phyloP scores from a whole-genome alignment of 2,329 filamentous ascomycete species.

The Xylariaceae sp. region DNA sequence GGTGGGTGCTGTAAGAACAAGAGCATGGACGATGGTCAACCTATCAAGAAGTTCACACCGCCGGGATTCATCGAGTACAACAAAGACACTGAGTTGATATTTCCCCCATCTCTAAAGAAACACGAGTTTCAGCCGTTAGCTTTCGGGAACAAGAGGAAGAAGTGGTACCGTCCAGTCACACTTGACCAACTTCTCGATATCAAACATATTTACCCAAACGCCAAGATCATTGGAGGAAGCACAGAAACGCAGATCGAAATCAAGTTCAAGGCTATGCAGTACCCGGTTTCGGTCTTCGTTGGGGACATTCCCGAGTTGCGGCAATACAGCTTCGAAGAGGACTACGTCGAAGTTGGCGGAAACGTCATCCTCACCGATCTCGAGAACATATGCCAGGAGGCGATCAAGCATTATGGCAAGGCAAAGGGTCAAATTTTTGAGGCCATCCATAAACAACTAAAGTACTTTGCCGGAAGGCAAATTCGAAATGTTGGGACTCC shows the following conservation, averaged over 20 bases:
- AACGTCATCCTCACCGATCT: conserved; percentile 91
- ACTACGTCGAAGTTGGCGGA: conserved; percentile 85
- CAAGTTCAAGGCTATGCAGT: conserved; percentile 94
- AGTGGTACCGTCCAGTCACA: conserved; percentile 87
- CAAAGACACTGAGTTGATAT: conserved; percentile 90
- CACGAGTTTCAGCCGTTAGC: conserved; percentile 77
- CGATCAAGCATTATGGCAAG: conserved; percentile 72
- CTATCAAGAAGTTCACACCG: conserved; percentile 69
- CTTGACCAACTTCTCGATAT: conserved; percentile 86
- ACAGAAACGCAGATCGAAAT: conserved; percentile 98
- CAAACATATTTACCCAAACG: conserved; percentile 76
- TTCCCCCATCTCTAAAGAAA: conserved; percentile 79
- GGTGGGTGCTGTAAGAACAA: conserved; percentile 69
- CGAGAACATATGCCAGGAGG: conserved; percentile 77
- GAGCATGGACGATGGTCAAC: conserved; percentile 44
- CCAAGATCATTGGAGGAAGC: conserved; percentile 93
- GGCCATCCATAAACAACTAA: conserved; percentile 90
- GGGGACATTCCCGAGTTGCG: conserved; percentile 88
- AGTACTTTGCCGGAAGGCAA: conserved; percentile 90
- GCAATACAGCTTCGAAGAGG: conserved; percentile 73
- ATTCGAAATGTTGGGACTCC: conserved; percentile 98
- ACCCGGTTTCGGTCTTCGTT: conserved; percentile 84
- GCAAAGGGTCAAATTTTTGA: conserved; percentile 72
- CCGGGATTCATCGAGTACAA: conserved; percentile 94
- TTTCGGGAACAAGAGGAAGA: conserved; percentile 92